Evolutionary conservation across 371 early-diverging fungal species (phyloP).

Genomic region (Fennellomyces sp.): DNA sequence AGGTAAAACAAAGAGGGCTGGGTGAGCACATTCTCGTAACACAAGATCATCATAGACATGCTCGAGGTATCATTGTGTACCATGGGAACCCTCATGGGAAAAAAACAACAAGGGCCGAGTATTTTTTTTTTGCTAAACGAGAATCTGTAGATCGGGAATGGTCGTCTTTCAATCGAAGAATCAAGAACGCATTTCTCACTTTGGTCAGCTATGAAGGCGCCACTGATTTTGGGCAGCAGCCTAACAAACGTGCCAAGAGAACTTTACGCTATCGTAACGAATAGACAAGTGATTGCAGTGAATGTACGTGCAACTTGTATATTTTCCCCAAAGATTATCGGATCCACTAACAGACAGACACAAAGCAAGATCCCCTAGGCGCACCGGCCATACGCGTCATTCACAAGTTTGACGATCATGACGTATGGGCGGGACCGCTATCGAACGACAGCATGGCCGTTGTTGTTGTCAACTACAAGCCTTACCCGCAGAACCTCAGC

Average conservation of each 20-base stretch:
- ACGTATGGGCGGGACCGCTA: constrained; percentile 17
- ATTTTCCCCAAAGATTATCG: neutral
- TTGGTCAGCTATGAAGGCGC: constrained; percentile 50
- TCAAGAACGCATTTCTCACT: constrained; percentile 43
- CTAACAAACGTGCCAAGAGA: constrained; percentile 21
- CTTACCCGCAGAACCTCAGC: neutral
- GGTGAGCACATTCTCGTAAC: neutral
- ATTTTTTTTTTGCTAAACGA: neutral
- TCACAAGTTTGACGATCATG: neutral
- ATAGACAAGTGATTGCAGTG: constrained; percentile 40
- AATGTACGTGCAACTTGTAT: constrained; percentile 17
- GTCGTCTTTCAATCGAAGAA: constrained; percentile 34
- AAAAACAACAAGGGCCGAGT: neutral
- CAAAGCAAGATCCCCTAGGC: constrained; percentile 40
- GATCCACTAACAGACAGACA: no score
- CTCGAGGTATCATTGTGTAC: constrained; percentile 11
- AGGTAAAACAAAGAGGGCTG: no score
- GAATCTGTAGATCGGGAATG: constrained; percentile 36
- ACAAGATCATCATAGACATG: constrained; percentile 12
- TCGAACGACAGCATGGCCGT: neutral
- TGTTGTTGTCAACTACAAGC: constrained; percentile 10
- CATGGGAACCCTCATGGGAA: neutral
- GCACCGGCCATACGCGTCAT: constrained; percentile 8
- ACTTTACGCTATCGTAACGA: constrained; percentile 24
- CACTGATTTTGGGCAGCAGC: constrained; percentile 46